Evolutionary conservation across 805 yeast genomes (phyloP).

Genomic region (Suhomyces sp.): DNA sequence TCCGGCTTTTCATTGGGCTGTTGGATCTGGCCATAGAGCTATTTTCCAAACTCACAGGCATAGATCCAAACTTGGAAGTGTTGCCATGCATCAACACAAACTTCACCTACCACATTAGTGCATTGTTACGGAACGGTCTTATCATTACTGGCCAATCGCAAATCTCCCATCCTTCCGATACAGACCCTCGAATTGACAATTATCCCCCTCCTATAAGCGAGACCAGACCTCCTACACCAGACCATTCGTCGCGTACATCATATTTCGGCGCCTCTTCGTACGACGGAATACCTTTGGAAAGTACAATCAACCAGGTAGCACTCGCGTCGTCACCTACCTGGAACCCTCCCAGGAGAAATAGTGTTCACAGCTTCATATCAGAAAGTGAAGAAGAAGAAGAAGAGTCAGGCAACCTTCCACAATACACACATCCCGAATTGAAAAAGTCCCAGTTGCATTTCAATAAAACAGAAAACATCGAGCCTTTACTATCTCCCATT

Average conservation of each 20-base stretch:
- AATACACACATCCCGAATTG: slow-evolving; percentile 76
- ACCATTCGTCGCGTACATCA: slow-evolving; percentile 3
- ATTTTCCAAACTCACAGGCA: slow-evolving; percentile 59
- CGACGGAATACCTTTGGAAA: slow-evolving; percentile 3
- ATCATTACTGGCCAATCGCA: slow-evolving; percentile 88
- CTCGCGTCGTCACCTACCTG: not conserved
- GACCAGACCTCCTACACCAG: slow-evolving; percentile 18
- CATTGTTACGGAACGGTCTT: slow-evolving; percentile 63
- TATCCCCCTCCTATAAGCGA: slow-evolving; percentile 18
- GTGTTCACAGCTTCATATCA: not conserved
- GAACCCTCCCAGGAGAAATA: not conserved
- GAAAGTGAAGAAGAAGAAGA: slow-evolving; percentile 31
- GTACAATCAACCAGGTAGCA: slow-evolving; percentile 2
- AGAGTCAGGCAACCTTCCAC: slow-evolving; percentile 58
- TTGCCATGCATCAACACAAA: slow-evolving; percentile 83
- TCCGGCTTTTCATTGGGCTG: slow-evolving; percentile 77
- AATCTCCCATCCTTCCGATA: slow-evolving; percentile 76
- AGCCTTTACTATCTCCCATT: slow-evolving; percentile 73
- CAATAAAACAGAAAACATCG: slow-evolving; percentile 50
- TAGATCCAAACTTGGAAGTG: slow-evolving; percentile 53
- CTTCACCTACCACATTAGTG: slow-evolving; percentile 83
- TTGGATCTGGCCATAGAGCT: slow-evolving; percentile 81
- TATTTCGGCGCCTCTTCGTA: slow-evolving; percentile 5
- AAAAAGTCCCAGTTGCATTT: slow-evolving; percentile 72
- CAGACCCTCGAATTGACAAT: slow-evolving; percentile 15